Conservation (phyloP, 73 alveolate species). For the Blepharisma stoltei region DNA sequence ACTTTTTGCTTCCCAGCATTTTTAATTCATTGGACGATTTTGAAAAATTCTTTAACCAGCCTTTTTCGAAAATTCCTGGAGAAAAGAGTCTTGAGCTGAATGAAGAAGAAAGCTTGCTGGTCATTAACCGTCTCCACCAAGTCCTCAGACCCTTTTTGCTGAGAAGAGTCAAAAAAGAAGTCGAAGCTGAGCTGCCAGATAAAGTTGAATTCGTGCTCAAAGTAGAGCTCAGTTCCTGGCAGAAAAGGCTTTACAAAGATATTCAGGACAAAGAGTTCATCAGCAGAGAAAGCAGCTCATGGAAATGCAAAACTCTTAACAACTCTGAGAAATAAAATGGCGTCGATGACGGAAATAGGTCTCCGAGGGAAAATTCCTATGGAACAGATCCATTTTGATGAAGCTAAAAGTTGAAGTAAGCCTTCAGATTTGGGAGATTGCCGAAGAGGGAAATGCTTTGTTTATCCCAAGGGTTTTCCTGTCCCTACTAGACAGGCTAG, state of each 20-base stretch:
- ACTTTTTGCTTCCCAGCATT: conserved; percentile 93
- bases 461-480: too few species aligned
- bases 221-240: conserved; percentile 95
- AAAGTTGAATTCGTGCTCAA: conserved; percentile 95
- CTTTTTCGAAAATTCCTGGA: conserved; percentile 63
- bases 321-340: too few species aligned
- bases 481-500: too few species aligned
- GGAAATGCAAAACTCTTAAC: conserved; percentile 88
- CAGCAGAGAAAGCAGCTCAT: conserved; percentile 5
- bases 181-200: conserved; percentile 98
- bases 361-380: conserved; percentile 91
- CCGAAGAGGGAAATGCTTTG: too few species aligned
- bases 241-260: conserved; percentile 85
- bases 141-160: conserved; percentile 97
- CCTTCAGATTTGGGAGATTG: too few species aligned
- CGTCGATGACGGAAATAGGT: conserved; percentile 96
- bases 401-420: too few species aligned
- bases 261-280: conserved; percentile 85
- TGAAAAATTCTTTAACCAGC: conserved; percentile 98
- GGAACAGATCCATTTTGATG: conserved; percentile 88
- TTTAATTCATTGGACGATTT: conserved; percentile 97
- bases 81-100: conserved; percentile 87
- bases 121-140: conserved; percentile 96
- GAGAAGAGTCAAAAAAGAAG: conserved; percentile 98
- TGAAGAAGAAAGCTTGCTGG: conserved; percentile 96